Percentiles rank a stretch among this genome's conserved stretches.
These are phyloP conservation scores for Camellia oleifera DNA, from an alignment of 179 eudicot genomes.

Conservation along the genomic window DNA sequence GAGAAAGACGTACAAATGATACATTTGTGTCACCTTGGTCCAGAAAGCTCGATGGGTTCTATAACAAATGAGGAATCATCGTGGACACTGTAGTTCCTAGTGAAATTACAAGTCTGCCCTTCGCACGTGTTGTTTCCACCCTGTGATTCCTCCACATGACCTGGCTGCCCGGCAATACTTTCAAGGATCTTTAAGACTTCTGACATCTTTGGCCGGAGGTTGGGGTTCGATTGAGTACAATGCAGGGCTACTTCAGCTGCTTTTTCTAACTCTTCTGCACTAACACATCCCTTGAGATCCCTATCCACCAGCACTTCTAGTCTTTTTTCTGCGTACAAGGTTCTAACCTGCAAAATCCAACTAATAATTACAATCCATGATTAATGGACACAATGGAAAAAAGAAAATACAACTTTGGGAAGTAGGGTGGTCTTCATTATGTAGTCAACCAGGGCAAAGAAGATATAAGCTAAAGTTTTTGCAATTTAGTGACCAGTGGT, in stretches of 20 bases:
- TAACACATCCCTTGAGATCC: constrained; percentile 57
- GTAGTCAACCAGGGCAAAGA: background rate
- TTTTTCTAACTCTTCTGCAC: constrained; percentile 57
- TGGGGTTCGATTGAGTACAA: constrained; percentile 77
- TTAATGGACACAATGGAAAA: background rate
- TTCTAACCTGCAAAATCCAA: constrained; percentile 49
- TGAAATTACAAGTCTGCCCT: constrained; percentile 39
- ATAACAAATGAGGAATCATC: constrained; percentile 70
- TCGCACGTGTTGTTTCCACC: constrained; percentile 35
- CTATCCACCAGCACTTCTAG: constrained; percentile 68
- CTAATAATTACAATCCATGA: background rate
- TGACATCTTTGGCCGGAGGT: constrained; percentile 75
- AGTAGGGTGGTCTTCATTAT: background rate
- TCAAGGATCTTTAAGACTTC: constrained; percentile 66
- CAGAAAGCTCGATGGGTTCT: constrained; percentile 89
- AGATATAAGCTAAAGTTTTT: background rate
- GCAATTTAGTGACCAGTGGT: background rate
- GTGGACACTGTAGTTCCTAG: constrained; percentile 39
- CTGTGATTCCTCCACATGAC: constrained; percentile 35
- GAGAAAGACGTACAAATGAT: background rate
- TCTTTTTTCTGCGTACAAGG: constrained; percentile 57
- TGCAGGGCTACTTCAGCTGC: constrained; percentile 60
- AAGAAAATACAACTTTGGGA: background rate
- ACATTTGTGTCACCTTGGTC: constrained; percentile 55
- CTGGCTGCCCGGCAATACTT: constrained; percentile 36